phyloP scores from a whole-genome alignment of 2,329 filamentous ascomycete genomes.

The Cercospora janseana region DNA sequence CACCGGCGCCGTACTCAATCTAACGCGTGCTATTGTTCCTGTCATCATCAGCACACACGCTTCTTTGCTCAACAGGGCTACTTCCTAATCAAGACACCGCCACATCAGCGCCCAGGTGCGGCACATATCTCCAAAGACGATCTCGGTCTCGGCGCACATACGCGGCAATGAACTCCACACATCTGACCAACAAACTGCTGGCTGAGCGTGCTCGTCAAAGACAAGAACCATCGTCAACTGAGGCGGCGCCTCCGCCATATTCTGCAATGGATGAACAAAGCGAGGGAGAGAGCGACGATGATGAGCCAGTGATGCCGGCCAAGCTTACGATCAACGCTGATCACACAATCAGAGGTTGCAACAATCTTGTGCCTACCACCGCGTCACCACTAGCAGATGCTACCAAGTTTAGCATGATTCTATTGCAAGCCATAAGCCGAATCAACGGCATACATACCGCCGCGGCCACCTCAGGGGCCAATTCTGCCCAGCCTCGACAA shows the following conservation, averaged over 20 bases:
- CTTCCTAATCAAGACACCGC: constrained; percentile 20
- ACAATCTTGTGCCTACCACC: constrained; percentile 51
- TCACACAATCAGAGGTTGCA: constrained; percentile 48
- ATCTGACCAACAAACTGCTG: constrained; percentile 29
- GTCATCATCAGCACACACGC: constrained; percentile 16
- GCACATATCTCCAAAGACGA: constrained; percentile 1
- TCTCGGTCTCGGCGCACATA: neutral
- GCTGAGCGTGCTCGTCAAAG: constrained; percentile 27
- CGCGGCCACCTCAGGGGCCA: constrained; percentile 45
- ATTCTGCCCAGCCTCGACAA: constrained; percentile 41
- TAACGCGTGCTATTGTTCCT: constrained; percentile 5
- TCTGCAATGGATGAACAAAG: constrained; percentile 30
- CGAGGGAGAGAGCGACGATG: constrained; percentile 17
- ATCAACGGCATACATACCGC: constrained; percentile 39
- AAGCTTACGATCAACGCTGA: constrained; percentile 51
- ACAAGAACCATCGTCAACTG: constrained; percentile 14
- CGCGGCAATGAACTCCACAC: constrained; percentile 28
- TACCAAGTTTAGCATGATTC: constrained; percentile 45
- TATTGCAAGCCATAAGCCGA: constrained; percentile 47
- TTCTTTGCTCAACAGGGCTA: neutral
- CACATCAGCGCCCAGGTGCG: constrained; percentile 1
- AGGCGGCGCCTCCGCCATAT: constrained; percentile 30
- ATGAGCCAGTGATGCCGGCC: constrained; percentile 41
- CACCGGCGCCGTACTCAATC: neutral
- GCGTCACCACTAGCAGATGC: constrained; percentile 40